Base-by-base conservation (phyloP, 805 yeast species). In the Sugiyamaella mastotermitis region DNA sequence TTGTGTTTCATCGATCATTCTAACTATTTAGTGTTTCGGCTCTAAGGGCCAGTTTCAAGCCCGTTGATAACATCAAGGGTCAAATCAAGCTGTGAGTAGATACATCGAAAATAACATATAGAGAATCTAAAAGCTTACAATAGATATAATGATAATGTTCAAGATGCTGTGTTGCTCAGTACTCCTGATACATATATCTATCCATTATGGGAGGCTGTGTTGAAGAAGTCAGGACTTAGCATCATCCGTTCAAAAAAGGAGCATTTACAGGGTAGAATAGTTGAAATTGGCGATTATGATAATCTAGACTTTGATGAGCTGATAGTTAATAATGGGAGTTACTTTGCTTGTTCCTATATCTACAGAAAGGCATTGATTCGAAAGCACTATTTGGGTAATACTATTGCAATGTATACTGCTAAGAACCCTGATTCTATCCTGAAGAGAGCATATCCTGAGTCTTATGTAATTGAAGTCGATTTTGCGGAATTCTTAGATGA, bases 401-500 rank as follows among this genome's bases (percentile, higher is more conserved):
- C 95, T 0, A 71, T 92, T n/a, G 80, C 76, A 35, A 74, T 76
- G 41, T 88, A 74, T 50, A 63, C 65, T 3, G 84, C 80, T 6
- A 92, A 92, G 55, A 61, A 87, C 52, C 94, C 95, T 1, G 58
- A 62, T 0, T 77, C 88, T 1, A 63, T 77, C 1, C 65, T 92
- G 39, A 62, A 57, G 2, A 51, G 46, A 1, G 76, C 92, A 2
- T 78, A 76, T 43, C 90, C 97, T 1, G 83, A 76, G 38, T 71
- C 88, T 3, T 86, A 68, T 60, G 79, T 80, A 39, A 65, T 92
- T 22, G 97, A 92, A 54, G 74, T 92, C 16, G 97, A 90, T 52
- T 92, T 85, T 60, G 97, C 97, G 1, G 98, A 92, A 58, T 92
- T 92, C 51, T 64, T 92, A 35, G 97, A 92, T 51, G 98, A 92